Evolutionary conservation across 345 rosid species (phyloP).

Genomic region (Brassica napus): Da-Ae NC_063440.1:12585001-12585500

Average conservation of each 20-base stretch:
- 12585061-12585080: background rate
- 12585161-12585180: background rate
- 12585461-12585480: too few species aligned
- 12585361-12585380: too few species aligned
- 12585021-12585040: slow-evolving; percentile 42
- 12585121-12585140: background rate
- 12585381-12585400: too few species aligned
- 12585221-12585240: background rate
- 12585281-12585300: too few species aligned
- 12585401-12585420: too few species aligned
- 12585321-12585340: too few species aligned
- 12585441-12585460: too few species aligned
- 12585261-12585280: background rate
- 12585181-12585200: background rate
- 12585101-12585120: background rate
- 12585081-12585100: background rate
- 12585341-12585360: too few species aligned
- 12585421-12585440: too few species aligned
- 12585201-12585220: background rate
- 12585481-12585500: too few species aligned
- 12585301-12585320: too few species aligned
- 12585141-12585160: background rate
- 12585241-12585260: background rate
- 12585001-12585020: slow-evolving; percentile 34
- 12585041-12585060: slow-evolving; percentile 3